Evolutionary conservation across 1,284 basidiomycete genomes (phyloP), one percentile per base, ranked within the genome.

Genomic region (Moesziomyces parantarcticus): DNA sequence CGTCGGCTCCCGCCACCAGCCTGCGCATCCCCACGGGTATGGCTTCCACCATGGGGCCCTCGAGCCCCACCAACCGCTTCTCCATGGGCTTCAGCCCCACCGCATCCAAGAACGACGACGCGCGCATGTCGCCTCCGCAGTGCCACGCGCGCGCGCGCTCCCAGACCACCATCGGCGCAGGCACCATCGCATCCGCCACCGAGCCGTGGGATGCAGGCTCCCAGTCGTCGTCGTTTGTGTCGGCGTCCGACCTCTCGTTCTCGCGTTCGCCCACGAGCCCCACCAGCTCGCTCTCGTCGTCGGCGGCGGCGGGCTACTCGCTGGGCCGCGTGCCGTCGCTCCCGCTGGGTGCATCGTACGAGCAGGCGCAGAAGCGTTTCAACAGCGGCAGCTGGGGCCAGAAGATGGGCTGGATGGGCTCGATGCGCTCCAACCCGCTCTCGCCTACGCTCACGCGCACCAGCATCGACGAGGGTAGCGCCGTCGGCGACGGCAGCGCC

Each of bases 361-460:
- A 76, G 53, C 69, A 68, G 45, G 73, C 73, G n/a, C 73, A 72
- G 43, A 76, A 76, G 69, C 43, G 73, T 29, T 68, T 76, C 62
- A 56, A 74, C 52, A 74, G 71, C 59, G 71, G 71, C 45, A 74
- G 71, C 52, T 74, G 71, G 71, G 58, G 60, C 20, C 69, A 67
- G 41, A 73, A 68, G 51, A 58, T 67, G 46, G 63, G 66, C 43
- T 73, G 68, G 67, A 72, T 72, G 63, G 62, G 52, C 56, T 63
- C 55, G 1, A 66, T 72, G 69, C 54, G 69, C 6, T 39, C 69
- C 21, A 63, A 63, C 20, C 69, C 69, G 9, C 63, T 72, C 29
- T 72, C 69, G 9, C 69, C 69, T n/a, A 49, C 69, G 23, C 51
- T 72, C 10, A 53, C 34, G 26, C 10, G 69, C 23, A 40, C 51